Conservation (phyloP, 805 yeast species). For the Alloascoidea africana region DNA sequence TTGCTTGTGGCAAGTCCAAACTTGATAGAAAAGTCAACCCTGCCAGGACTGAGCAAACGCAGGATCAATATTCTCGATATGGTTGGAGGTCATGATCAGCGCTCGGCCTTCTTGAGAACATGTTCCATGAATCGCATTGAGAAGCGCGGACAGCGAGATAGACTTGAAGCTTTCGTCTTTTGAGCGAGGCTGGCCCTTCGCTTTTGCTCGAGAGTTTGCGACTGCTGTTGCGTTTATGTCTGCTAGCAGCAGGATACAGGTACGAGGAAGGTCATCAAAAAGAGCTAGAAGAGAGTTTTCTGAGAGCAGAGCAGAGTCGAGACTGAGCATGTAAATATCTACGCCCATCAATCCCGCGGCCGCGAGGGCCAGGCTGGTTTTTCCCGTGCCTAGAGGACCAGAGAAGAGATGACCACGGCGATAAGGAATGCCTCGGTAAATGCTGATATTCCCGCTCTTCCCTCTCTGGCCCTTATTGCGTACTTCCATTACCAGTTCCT, state of each 20-base stretch:
- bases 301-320: constrained; percentile 86
- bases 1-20: too few relatives aligned
- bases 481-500: too few relatives aligned
- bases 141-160: constrained; percentile 91
- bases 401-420: constrained; percentile 91
- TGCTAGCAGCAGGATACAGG: constrained; percentile 90
- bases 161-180: too few relatives aligned
- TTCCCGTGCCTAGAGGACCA: constrained; percentile 97
- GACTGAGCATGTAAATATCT: constrained; percentile 96
- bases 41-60: constrained; percentile 92
- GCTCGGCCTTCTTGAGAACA: constrained; percentile 88
- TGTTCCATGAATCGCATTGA: constrained; percentile 92
- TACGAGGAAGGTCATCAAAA: constrained; percentile 90
- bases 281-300: too few relatives aligned
- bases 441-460: too few relatives aligned
- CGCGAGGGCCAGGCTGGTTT: constrained; percentile 84
- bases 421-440: constrained; percentile 95
- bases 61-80: constrained; percentile 88
- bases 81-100: constrained; percentile 94
- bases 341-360: too few relatives aligned
- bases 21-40: constrained; percentile 92
- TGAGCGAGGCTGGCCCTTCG: too few relatives aligned
- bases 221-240: constrained; percentile 71
- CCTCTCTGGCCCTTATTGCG: too few relatives aligned
- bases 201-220: constrained; percentile 95